Evolutionary conservation across 169 alveolate species (phyloP), one percentile per base, ranked within the genome.

Genomic region (Plasmodium knowlesi): DNA sequence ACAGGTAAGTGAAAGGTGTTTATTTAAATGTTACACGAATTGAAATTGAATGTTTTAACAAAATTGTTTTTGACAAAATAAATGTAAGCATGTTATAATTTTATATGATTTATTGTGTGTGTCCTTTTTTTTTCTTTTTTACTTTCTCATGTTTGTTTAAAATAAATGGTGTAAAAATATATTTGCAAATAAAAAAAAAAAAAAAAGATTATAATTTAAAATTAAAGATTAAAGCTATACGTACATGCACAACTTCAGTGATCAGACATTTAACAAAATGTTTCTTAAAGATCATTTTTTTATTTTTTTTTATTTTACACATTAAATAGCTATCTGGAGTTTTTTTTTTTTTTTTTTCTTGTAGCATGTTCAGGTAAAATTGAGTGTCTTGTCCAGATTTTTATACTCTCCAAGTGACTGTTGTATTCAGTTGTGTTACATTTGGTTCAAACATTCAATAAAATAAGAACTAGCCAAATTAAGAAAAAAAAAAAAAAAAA

Each of bases 231-330:
- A 5, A 83, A 83, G 46, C 92, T 72, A 70, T n/a, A 10, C 19
- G 41, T 83, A 71, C 82, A 83, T 70, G 71, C 82, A 70, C 70
- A 83, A 46, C 37, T 71, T 22, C 76, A 83, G 61, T 39, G 92
- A 41, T 39, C 70, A 83, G 28, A 43, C 25, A 83, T 22, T 39
- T 37, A 39, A 53, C 50, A 53, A 70, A 83, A 34, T 71, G 57
- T 70, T 41, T 70, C 34, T 6, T 30, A 83, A 83, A 30, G 82
- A 19, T 83, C 43, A 72, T 37, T 83, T 72, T 83, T 83, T 83
- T 82, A 72, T 37, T 83, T 72, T 82, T 50, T 41, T 50, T 41
- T 83, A 14, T 46, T 46, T 46, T 46, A 46, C 57, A 46, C 57
- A 46, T 46, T 46, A 46, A 46, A 46, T 46, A 46, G 57, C 57